Percentiles rank a stretch among this genome's conserved stretches.
phyloP scores from a whole-genome alignment of 495 filamentous ascomycete species.

The Aspergillus avenaceus region DNA sequence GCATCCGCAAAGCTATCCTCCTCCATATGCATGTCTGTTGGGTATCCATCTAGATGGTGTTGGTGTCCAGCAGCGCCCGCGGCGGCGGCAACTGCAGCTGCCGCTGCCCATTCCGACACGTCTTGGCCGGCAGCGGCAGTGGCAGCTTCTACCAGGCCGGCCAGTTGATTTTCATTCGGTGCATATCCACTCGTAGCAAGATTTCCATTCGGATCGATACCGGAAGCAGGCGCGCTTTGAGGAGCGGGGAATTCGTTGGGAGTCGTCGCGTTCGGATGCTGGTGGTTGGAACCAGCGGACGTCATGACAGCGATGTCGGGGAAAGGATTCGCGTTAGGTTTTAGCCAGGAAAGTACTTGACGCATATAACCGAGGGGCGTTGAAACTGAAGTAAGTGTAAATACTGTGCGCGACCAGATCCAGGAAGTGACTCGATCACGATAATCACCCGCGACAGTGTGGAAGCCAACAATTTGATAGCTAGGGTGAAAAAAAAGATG shows the following conservation, averaged over 20 bases:
- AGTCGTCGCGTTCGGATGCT: constrained; percentile 29
- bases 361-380: too few species aligned
- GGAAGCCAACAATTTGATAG: too few species aligned
- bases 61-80: constrained; percentile 36
- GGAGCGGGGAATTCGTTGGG: constrained; percentile 24
- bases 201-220: constrained; percentile 33
- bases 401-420: background rate
- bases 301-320: constrained; percentile 20
- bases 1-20: constrained; percentile 41
- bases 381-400: background rate
- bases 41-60: constrained; percentile 38
- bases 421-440: background rate
- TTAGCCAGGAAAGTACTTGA: too few species aligned
- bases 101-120: constrained; percentile 39
- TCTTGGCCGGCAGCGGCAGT: constrained; percentile 50
- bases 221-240: constrained; percentile 22
- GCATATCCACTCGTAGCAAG: constrained; percentile 31
- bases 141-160: constrained; percentile 49
- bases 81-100: constrained; percentile 32
- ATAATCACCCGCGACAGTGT: background rate
- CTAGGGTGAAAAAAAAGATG: too few species aligned
- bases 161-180: constrained; percentile 46
- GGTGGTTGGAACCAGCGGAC: constrained; percentile 28
- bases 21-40: constrained; percentile 36
- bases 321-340: background rate